Base-by-base conservation (phyloP, 176 grass and related monocot species). In the Chloris gayana region DNA sequence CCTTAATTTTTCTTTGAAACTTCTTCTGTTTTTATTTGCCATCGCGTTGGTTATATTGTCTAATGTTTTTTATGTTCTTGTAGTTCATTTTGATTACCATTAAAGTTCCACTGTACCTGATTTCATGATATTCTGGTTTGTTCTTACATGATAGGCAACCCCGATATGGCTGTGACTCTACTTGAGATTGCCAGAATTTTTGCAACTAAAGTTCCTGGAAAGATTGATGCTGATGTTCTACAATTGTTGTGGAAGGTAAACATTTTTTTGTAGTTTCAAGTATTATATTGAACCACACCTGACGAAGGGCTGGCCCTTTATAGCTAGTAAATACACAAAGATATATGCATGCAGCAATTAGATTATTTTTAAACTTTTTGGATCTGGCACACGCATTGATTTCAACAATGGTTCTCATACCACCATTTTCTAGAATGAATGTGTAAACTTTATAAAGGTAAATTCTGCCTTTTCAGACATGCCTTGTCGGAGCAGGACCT, bases 161-260 rank as follows among this genome's bases (percentile, higher is more conserved):
- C 96, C 96, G 93, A 99, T 91, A 99, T 99, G 96, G 93, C 96
- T 34, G 93, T 99, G 72, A 95, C 90, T 51, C 90, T 99, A 69
- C 90, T 99, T 91, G 96, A 99, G 79, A 99, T 99, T 85, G 96
- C 92, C 49, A 93, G 96, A 93, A 93, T 99, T 84, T 99, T 99
- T 89, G 96, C 96, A 46, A 99, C 96, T 29, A 99, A 99, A 86
- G 96, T 92, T 83, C 96, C 96, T 89, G 96, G 96, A 76, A 99
- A 99, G 79, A 99, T 95, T 70, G 93, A 99, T 89, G 93, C 96
- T 85, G 96, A 99, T 84, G 96, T 99, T 70, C 79, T 99, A 73
- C 96, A 99, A 84, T 80, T 99, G 65, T 79, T 99, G 58, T 99
- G 96, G 96, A 99, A 99, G 91, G 96, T 99, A 93, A 82, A 47